These are phyloP conservation scores for Tephrocybe rancida DNA, from an alignment of 768 basidiomycete genomes.

Conservation along the genomic window DNA sequence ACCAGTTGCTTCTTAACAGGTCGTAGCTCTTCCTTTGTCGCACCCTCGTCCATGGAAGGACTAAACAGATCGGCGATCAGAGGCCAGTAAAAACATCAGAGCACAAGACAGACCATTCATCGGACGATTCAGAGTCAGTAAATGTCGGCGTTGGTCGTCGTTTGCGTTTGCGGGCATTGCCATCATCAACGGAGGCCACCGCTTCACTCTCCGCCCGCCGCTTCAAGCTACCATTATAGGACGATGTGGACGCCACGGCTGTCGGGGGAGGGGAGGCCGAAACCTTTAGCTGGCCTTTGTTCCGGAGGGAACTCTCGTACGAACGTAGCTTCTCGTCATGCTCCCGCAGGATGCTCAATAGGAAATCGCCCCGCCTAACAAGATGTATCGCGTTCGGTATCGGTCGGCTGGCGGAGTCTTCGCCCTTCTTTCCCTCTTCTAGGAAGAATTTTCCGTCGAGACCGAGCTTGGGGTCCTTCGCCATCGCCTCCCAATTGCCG, in stretches of 20 bases:
- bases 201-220: constrained; percentile 87
- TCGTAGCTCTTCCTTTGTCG: constrained; percentile 92
- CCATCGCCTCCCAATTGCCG: constrained; percentile 96
- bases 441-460: constrained; percentile 96
- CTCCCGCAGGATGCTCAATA: constrained; percentile 81
- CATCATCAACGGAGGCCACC: constrained; percentile 77
- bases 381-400: constrained; percentile 99
- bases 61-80: constrained; percentile 38
- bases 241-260: constrained; percentile 69
- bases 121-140: constrained; percentile 92
- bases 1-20: constrained; percentile 97
- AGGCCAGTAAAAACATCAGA: constrained; percentile 4
- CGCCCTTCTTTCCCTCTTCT: constrained; percentile 95
- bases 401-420: constrained; percentile 80
- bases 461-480: constrained; percentile 81
- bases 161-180: constrained; percentile 75
- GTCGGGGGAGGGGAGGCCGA: constrained; percentile 79
- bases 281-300: constrained; percentile 67
- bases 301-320: constrained; percentile 80
- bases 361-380: constrained; percentile 94
- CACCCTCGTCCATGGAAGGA: constrained; percentile 92
- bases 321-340: constrained; percentile 90
- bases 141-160: constrained; percentile 95
- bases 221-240: constrained; percentile 61
- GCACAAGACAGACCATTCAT: constrained; percentile 73